Evolutionary conservation across 352 stramenopile species (phyloP).

Genomic region (Pythium phragmitis): DNA sequence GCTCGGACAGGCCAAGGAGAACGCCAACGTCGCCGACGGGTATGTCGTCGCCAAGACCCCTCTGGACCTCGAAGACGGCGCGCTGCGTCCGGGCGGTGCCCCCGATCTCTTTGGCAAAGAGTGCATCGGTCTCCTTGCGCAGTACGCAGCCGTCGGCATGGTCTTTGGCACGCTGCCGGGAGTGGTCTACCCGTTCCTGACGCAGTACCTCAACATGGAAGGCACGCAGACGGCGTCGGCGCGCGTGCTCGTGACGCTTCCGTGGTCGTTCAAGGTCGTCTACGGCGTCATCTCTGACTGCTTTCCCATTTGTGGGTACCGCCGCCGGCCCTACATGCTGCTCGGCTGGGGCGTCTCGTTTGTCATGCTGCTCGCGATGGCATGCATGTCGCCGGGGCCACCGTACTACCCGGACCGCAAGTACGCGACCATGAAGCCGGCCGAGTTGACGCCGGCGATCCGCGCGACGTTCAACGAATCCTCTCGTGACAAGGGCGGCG

Average conservation of each 20-base stretch:
- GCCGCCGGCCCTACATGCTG: conserved; percentile 37
- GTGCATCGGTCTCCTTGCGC: conserved; percentile 24
- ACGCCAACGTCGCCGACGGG: neutral
- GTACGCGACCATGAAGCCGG: conserved; percentile 25
- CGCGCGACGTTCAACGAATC: conserved; percentile 21
- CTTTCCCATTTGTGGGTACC: conserved; percentile 33
- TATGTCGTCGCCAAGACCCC: conserved; percentile 27
- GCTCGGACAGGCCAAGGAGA: conserved; percentile 11
- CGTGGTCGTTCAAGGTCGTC: conserved; percentile 37
- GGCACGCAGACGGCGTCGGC: conserved; percentile 25
- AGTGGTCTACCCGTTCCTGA: conserved; percentile 29
- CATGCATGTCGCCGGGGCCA: conserved; percentile 11
- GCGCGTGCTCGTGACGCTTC: conserved; percentile 20
- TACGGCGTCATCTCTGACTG: conserved; percentile 29
- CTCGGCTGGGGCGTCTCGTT: conserved; percentile 31
- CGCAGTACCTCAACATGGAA: conserved; percentile 34
- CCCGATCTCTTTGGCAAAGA: conserved; percentile 23
- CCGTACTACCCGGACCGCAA: conserved; percentile 34
- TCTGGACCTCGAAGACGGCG: conserved; percentile 24
- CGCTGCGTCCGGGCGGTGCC: conserved; percentile 25
- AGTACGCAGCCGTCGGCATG: conserved; percentile 24
- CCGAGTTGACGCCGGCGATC: neutral
- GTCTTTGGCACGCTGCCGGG: conserved; percentile 26
- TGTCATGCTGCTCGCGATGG: conserved; percentile 26
- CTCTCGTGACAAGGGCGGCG: conserved; percentile 24